Evolutionary conservation across 2,329 filamentous ascomycete species (phyloP).

Genomic region (Fusarium chuoi): DNA sequence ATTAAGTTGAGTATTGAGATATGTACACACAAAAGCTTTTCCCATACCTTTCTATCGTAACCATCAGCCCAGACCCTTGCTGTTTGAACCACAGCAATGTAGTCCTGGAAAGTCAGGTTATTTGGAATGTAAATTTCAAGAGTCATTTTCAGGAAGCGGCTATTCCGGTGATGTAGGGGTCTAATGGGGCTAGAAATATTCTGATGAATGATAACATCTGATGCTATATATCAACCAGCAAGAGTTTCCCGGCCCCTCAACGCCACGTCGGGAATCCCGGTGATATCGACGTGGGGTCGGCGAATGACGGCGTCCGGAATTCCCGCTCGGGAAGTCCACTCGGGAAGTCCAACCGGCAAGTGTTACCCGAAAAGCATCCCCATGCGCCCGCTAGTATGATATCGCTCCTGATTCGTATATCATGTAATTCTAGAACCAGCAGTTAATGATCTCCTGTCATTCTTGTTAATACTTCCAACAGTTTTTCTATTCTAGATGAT

Average conservation of each 20-base stretch:
- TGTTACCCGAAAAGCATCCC: background rate
- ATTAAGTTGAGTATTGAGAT: no score
- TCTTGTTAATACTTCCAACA: no score
- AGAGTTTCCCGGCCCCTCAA: background rate
- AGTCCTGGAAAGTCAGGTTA: background rate
- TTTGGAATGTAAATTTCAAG: background rate
- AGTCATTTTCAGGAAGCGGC: background rate
- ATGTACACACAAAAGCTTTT: no score
- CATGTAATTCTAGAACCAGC: background rate
- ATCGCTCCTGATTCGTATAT: background rate
- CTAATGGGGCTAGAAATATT: no score
- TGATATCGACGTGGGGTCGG: background rate
- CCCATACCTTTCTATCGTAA: background rate
- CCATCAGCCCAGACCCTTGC: background rate
- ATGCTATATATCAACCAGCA: background rate
- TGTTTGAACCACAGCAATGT: background rate
- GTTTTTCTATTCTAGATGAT: background rate
- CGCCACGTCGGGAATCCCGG: background rate
- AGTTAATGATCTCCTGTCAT: no score
- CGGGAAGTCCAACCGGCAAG: background rate
- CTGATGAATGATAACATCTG: no score
- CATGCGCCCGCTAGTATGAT: accelerated
- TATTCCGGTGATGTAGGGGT: background rate
- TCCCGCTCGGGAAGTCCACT: background rate
- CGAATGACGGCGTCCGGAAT: background rate